phyloP scores from a whole-genome alignment of 2,329 filamentous ascomycete genomes.

The Fusarium keratoplasticum region DNA sequence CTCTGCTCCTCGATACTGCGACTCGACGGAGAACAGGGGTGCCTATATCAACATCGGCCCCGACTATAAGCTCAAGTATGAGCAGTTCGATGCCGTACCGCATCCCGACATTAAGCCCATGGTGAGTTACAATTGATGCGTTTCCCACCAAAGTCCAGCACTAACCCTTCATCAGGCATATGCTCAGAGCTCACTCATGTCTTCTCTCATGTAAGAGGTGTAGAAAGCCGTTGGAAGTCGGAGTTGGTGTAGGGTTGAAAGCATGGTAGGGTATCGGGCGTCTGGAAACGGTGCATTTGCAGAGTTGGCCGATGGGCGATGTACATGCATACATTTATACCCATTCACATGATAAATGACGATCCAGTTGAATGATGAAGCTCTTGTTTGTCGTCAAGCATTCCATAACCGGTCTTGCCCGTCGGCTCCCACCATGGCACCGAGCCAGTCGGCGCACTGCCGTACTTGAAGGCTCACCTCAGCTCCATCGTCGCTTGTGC shows the following conservation, averaged over 20 bases:
- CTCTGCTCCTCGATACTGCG: slow-evolving; percentile 96
- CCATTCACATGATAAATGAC: slow-evolving; percentile 40
- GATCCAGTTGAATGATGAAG: slow-evolving; percentile 30
- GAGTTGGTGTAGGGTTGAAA: slow-evolving; percentile 27
- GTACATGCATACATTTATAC: slow-evolving; percentile 45
- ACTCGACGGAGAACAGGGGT: slow-evolving; percentile 97
- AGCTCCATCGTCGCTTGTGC: slow-evolving; percentile 55
- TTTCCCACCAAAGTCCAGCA: not conserved
- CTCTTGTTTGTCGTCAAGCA: slow-evolving; percentile 45
- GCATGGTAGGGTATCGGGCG: slow-evolving; percentile 40
- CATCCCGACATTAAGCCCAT: slow-evolving; percentile 97
- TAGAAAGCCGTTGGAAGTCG: slow-evolving; percentile 21
- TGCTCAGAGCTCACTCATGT: slow-evolving; percentile 84
- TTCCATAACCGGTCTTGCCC: slow-evolving; percentile 60
- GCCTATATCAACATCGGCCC: slow-evolving; percentile 97
- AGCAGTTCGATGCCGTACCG: slow-evolving; percentile 95
- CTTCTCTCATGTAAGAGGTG: slow-evolving; percentile 72
- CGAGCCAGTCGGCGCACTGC: slow-evolving; percentile 73
- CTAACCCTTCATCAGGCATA: slow-evolving; percentile 71
- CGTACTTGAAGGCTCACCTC: slow-evolving; percentile 65
- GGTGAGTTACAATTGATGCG: slow-evolving; percentile 57
- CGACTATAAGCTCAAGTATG: slow-evolving; percentile 90
- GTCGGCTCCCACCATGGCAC: slow-evolving; percentile 65
- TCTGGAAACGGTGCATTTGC: slow-evolving; percentile 45
- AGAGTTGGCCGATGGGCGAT: slow-evolving; percentile 39